phyloP scores from a whole-genome alignment of 2,329 filamentous ascomycete species.

The Ceratocystis huliohia region DNA sequence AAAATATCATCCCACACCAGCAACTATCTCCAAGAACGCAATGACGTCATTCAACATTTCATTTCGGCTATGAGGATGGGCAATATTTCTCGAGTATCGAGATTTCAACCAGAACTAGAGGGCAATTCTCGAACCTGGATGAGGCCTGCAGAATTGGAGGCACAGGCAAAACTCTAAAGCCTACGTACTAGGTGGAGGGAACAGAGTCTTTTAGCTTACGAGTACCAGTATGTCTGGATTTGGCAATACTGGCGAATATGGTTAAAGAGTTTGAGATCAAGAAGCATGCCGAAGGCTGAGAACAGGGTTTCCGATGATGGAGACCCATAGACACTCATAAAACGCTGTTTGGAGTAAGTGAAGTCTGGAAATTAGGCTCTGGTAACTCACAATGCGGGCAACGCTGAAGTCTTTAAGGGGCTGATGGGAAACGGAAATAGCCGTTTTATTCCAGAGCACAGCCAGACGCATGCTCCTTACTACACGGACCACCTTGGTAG shows the following conservation, averaged over 20 bases:
- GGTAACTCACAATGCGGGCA: slow-evolving; percentile 24
- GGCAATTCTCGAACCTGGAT: too few species aligned
- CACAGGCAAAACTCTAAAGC: not conserved
- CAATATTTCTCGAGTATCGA: too few species aligned
- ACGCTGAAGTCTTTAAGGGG: slow-evolving; percentile 4
- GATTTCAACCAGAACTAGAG: too few species aligned
- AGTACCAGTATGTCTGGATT: not conserved
- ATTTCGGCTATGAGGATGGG: not conserved
- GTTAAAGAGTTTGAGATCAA: too few species aligned
- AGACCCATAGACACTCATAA: slow-evolving; percentile 15
- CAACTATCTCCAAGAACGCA: slow-evolving; percentile 22
- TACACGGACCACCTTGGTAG: not conserved
- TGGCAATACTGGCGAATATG: not conserved
- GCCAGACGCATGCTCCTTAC: slow-evolving; percentile 21
- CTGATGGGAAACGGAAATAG: not conserved
- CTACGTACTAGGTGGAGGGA: not conserved
- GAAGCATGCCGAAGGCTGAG: not conserved
- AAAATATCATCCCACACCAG: slow-evolving; percentile 23
- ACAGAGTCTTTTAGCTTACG: not conserved
- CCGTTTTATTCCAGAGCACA: not conserved
- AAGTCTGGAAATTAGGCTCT: slow-evolving; percentile 23
- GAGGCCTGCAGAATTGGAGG: not conserved
- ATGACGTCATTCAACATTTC: not conserved
- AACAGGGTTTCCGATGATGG: not conserved
- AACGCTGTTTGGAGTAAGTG: slow-evolving; percentile 21